phyloP scores from a whole-genome alignment of 805 yeast genomes.

The Kodamaea sagamina region DNA sequence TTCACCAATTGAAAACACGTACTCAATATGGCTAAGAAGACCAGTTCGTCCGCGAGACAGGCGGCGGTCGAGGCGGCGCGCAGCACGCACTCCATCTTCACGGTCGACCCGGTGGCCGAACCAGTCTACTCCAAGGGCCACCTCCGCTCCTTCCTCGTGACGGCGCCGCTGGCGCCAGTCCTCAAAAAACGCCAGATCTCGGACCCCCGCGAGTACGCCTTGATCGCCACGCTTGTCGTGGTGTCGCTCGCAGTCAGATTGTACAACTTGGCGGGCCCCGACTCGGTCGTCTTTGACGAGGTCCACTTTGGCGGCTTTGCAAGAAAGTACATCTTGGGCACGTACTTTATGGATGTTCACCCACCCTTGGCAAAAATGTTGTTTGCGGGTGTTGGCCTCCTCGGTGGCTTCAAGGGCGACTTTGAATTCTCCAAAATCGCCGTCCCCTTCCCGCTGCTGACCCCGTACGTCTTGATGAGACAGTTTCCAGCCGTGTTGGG shows the following conservation, averaged over 20 bases:
- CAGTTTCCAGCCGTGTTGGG: slow-evolving; percentile 68
- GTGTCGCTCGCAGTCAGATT: slow-evolving; percentile 62
- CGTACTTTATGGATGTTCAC: slow-evolving; percentile 71
- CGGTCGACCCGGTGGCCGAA: slow-evolving; percentile 44
- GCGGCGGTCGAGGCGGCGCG: slow-evolving; percentile 14
- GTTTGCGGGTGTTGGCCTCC: slow-evolving; percentile 65
- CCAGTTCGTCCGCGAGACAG: slow-evolving; percentile 11
- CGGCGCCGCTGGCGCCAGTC: slow-evolving; percentile 35
- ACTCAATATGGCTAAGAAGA: slow-evolving; percentile 16
- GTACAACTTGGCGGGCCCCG: slow-evolving; percentile 61
- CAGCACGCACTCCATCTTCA: slow-evolving; percentile 13
- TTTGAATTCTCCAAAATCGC: slow-evolving; percentile 71
- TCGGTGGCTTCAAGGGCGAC: slow-evolving; percentile 73
- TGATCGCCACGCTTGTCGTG: slow-evolving; percentile 44
- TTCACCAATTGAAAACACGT: slow-evolving; percentile 1
- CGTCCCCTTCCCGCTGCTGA: slow-evolving; percentile 54
- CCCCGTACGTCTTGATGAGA: slow-evolving; percentile 73
- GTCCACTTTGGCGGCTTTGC: slow-evolving; percentile 98
- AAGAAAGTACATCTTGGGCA: slow-evolving; percentile 67
- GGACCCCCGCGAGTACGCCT: slow-evolving; percentile 25
- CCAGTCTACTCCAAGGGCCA: slow-evolving; percentile 47
- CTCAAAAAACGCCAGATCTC: slow-evolving; percentile 26
- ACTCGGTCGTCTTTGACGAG: slow-evolving; percentile 88
- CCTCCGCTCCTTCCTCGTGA: slow-evolving; percentile 52
- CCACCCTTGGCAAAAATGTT: slow-evolving; percentile 81